Evolutionary conservation across 257 asterid species (phyloP), one percentile per base, ranked within the genome.

Genomic region (Solanum peruvianum): DNA sequence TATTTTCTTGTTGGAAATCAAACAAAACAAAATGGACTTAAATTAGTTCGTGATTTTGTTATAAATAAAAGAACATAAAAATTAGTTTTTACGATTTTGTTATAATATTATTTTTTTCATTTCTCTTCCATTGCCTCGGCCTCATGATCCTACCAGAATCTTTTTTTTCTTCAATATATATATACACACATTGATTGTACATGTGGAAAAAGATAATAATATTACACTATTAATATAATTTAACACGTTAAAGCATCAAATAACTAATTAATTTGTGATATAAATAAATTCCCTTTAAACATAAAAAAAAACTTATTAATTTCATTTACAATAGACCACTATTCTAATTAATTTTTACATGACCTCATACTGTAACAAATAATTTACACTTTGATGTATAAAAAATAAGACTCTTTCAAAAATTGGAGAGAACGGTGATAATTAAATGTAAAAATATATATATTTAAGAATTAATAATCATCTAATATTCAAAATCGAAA

Each of bases 1-100:
- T 91, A 89, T 88, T 87, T 88, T 88, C 91, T 93, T 82, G 88
- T 93, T 86, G 16, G 80, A 72, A 72, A 35, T 71, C 27, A 71
- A 23, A 21, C 29, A 20, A 37, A 41, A 73, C 20, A n/a, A 37
- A 73, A 21, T 73, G 82, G 16, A 41, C 20, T 20, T 58, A 56
- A 56, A 56, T 56, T 18, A 56, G n/a, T 52, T 18, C 11, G 20
- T 52, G 4, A 52, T 52, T 52, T 52, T 52, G 62, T 52, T 52
- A 52, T 52, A 52, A 16, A 6, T 52, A 52, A 52, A 16, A 52
- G 62, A 6, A 52, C 62, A 52, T 6, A 52, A 52, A 49, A 16
- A 49, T 15, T 49, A 49, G 60, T 16, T 15, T 6, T 15, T 6
- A 49, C 15, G 58, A 49, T 49, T 15, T 52, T 52, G 62, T 52